Conservation (phyloP, 768 basidiomycete species). For the Trametes coccinea region DNA sequence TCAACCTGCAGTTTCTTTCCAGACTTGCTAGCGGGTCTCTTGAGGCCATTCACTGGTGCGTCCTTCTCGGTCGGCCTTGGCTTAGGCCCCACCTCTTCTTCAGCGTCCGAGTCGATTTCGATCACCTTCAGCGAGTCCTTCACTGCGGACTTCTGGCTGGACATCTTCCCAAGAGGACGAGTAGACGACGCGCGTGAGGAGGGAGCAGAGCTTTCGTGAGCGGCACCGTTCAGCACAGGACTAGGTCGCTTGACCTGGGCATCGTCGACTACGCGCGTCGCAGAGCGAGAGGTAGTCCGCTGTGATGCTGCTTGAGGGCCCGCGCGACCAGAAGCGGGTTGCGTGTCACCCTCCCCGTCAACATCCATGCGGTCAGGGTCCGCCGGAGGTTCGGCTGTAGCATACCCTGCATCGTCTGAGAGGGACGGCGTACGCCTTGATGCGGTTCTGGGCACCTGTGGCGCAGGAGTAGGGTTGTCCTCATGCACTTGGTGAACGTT, state of each 20-base stretch:
- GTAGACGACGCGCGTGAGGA: constrained; percentile 11
- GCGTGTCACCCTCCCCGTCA: background rate
- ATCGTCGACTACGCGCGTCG: background rate
- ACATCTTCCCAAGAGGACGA: background rate
- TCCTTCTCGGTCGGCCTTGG: background rate
- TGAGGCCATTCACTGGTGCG: background rate
- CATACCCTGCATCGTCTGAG: constrained; percentile 31
- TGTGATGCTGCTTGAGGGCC: background rate
- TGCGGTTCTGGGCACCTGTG: background rate
- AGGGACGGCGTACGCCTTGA: constrained; percentile 22
- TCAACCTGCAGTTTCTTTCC: constrained; percentile 16
- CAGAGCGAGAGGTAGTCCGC: background rate
- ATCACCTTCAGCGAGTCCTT: constrained; percentile 19
- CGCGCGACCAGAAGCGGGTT: no score
- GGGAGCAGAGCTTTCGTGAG: background rate
- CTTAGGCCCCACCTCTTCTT: background rate
- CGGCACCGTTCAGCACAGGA: constrained; percentile 3
- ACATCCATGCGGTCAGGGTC: constrained; percentile 21
- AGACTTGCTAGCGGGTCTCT: constrained; percentile 7
- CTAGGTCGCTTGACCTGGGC: background rate
- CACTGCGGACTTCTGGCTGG: background rate
- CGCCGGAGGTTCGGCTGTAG: constrained; percentile 25
- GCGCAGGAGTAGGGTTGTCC: background rate
- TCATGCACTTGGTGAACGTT: constrained; percentile 3
- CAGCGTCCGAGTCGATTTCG: constrained; percentile 23